A percentile compares a stretch with the other conserved stretches of the same genome.
phyloP scores from a whole-genome alignment of 2,329 filamentous ascomycete species.

The Aspergillus calidoustus region DNA sequence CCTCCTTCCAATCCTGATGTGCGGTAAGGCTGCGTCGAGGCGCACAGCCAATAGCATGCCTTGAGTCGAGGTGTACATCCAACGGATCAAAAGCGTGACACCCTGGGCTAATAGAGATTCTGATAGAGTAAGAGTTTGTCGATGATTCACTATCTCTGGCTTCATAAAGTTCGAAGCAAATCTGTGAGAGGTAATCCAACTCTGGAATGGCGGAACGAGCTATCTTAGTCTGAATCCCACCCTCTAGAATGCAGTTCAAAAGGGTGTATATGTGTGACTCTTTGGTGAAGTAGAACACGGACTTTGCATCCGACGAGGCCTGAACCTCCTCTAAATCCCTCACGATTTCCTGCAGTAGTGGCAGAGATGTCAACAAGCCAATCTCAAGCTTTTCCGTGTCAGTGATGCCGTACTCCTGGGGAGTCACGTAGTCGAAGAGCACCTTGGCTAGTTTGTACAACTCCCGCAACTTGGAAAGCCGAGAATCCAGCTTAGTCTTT shows the following conservation, averaged over 20 bases:
- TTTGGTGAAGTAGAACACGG: slow-evolving; percentile 99
- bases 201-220: slow-evolving; percentile 93
- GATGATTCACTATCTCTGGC: slow-evolving; percentile 79
- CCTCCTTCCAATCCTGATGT: slow-evolving; percentile 92
- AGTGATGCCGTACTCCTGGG: slow-evolving; percentile 96
- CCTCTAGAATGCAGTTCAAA: slow-evolving; percentile 96
- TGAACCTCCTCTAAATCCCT: slow-evolving; percentile 97
- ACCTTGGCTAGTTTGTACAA: slow-evolving; percentile 93
- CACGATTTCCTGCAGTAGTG: slow-evolving; percentile 93
- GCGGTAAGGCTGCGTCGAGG: slow-evolving; percentile 87
- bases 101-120: slow-evolving; percentile 92
- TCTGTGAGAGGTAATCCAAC: slow-evolving; percentile 95
- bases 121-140: slow-evolving; percentile 90
- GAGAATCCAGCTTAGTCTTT: slow-evolving; percentile 79
- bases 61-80: slow-evolving; percentile 93
- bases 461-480: slow-evolving; percentile 86
- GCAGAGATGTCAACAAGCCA: slow-evolving; percentile 88
- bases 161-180: slow-evolving; percentile 97
- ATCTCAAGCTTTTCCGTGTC: slow-evolving; percentile 98
- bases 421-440: slow-evolving; percentile 96
- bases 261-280: slow-evolving; percentile 98
- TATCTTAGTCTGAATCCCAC: slow-evolving; percentile 96
- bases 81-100: slow-evolving; percentile 96
- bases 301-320: slow-evolving; percentile 89
- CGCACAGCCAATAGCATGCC: slow-evolving; percentile 93